phyloP scores from a whole-genome alignment of 306 rosid genomes.

The Vicia villosa region DNA sequence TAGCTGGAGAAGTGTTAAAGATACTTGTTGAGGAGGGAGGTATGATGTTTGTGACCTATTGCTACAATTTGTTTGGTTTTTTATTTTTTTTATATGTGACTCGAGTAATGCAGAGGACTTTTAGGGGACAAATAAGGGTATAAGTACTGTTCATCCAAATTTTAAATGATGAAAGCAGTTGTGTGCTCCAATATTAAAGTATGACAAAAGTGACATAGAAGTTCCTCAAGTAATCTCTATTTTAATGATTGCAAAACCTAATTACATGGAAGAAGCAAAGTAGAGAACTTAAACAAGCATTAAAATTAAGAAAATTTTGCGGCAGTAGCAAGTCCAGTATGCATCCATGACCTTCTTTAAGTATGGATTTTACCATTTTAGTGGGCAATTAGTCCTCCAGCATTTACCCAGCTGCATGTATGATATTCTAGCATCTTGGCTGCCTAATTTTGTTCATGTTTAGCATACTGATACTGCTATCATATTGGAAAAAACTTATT shows the following conservation, averaged over 20 bases:
- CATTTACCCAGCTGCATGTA: not conserved
- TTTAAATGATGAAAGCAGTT: slow-evolving; percentile 18
- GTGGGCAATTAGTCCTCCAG: slow-evolving; percentile 1
- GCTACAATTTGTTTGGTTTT: slow-evolving; percentile 9
- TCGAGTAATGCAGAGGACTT: slow-evolving; percentile 18
- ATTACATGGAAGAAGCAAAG: slow-evolving; percentile 8
- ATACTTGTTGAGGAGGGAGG: slow-evolving; percentile 91
- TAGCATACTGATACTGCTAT: slow-evolving; percentile 21
- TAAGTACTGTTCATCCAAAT: slow-evolving; percentile 11
- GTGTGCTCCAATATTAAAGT: slow-evolving; percentile 20
- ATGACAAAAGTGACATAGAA: slow-evolving; percentile 9
- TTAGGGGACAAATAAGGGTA: not conserved
- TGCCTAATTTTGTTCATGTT: slow-evolving; percentile 15
- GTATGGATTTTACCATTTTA: not conserved
- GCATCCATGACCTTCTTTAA: not conserved
- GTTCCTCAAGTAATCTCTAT: slow-evolving; percentile 5
- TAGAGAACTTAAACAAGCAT: not conserved
- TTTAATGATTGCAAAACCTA: slow-evolving; percentile 18
- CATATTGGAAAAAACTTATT: not conserved
- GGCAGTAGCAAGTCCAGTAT: not conserved
- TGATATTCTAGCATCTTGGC: slow-evolving; percentile 13
- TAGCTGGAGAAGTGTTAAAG: slow-evolving; percentile 87
- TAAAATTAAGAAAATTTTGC: not conserved
- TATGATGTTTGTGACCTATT: slow-evolving; percentile 42
- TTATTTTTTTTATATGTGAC: not conserved